phyloP scores from a whole-genome alignment of 176 grass and related monocot genomes.

The Zoysia pacifica region DNA sequence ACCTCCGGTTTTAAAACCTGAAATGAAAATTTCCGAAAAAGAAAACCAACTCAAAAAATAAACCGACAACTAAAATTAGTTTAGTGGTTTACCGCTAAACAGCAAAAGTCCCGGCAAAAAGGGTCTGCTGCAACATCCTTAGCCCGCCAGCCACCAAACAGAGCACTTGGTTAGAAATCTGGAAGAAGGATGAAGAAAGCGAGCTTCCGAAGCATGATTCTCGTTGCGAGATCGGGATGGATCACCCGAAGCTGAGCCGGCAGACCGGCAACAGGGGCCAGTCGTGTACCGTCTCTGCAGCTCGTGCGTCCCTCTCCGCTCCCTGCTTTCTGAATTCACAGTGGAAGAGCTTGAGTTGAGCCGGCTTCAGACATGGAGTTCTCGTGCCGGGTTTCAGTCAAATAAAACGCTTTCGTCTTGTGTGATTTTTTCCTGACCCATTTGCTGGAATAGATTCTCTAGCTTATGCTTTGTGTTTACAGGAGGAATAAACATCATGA shows the following conservation, averaged over 20 bases:
- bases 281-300: conserved; percentile 31
- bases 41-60: too few species aligned
- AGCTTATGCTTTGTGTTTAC: conserved; percentile 34
- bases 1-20: too few species aligned
- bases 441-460: conserved; percentile 5
- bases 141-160: conserved; percentile 41
- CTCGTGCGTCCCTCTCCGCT: conserved; percentile 35
- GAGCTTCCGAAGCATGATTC: conserved; percentile 41
- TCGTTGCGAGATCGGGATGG: conserved; percentile 39
- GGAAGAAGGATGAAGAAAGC: not conserved
- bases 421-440: conserved; percentile 2
- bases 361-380: conserved; percentile 1
- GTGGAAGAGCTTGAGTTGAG: not conserved
- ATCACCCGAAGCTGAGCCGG: conserved; percentile 37
- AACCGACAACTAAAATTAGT: too few species aligned
- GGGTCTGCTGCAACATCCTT: conserved; percentile 30
- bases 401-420: conserved; percentile 15
- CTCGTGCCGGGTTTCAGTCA: conserved; percentile 23
- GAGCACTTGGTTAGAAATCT: conserved; percentile 32
- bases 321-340: conserved; percentile 2
- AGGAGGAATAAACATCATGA: conserved; percentile 29
- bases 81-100: too few species aligned
- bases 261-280: conserved; percentile 33
- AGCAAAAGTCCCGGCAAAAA: too few species aligned
- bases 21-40: too few species aligned